Evolutionary conservation across 495 filamentous ascomycete genomes (phyloP).

Genomic region (Schizothecium vesticola): DNA sequence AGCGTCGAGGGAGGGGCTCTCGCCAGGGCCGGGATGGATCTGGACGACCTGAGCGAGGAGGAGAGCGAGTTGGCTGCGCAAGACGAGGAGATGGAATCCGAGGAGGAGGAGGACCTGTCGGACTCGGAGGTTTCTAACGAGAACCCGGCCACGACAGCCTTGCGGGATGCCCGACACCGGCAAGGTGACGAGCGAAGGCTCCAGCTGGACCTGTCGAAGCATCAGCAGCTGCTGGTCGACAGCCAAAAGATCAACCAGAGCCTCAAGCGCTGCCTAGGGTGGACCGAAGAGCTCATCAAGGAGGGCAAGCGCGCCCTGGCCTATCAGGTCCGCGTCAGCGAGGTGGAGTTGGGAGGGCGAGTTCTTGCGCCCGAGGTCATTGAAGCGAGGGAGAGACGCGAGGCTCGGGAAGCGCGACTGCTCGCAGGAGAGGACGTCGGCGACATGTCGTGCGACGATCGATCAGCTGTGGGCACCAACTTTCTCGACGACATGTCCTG

Average conservation of each 20-base stretch:
- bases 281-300: constrained; percentile 83
- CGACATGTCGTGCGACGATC: background rate
- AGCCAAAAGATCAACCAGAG: constrained; percentile 92
- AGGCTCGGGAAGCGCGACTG: constrained; percentile 48
- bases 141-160: constrained; percentile 40
- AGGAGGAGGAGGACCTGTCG: constrained; percentile 40
- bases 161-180: constrained; percentile 42
- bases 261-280: constrained; percentile 76
- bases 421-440: constrained; percentile 48
- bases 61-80: constrained; percentile 34
- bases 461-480: background rate
- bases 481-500: background rate
- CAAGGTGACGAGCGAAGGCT: constrained; percentile 70
- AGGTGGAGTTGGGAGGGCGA: constrained; percentile 76
- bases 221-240: constrained; percentile 80
- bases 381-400: constrained; percentile 42
- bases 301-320: constrained; percentile 83
- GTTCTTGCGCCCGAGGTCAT: constrained; percentile 56
- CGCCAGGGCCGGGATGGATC: constrained; percentile 24
- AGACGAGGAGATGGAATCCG: constrained; percentile 27
- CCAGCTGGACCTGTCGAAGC: constrained; percentile 76
- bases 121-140: constrained; percentile 42
- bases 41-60: constrained; percentile 52
- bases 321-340: constrained; percentile 67
- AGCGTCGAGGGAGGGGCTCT: constrained; percentile 24